Percentiles rank a stretch among this genome's conserved stretches.
Evolutionary conservation across 305 asterid genomes (phyloP).

Genomic region (Rubia peregrina): DNA sequence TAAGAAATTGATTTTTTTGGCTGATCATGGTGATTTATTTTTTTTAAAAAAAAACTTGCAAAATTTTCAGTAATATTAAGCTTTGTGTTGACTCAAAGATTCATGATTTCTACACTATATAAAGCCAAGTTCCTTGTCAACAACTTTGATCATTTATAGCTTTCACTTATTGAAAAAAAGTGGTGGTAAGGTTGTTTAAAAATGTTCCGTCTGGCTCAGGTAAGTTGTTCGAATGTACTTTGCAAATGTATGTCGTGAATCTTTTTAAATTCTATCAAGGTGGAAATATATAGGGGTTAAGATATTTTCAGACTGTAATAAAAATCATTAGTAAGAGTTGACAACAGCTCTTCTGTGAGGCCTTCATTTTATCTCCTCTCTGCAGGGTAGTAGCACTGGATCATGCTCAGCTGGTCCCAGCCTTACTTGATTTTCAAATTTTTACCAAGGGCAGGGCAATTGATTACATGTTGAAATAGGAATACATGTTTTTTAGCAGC

Average conservation of each 20-base stretch:
- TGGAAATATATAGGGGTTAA: neutral
- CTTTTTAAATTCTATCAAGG: neutral
- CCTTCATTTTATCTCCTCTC: constrained; percentile 2
- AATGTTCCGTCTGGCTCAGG: neutral
- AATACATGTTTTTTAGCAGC: neutral
- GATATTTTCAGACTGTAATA: neutral
- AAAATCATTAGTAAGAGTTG: neutral
- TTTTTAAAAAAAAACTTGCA: neutral
- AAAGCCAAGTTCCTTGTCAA: neutral
- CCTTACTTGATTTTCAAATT: neutral
- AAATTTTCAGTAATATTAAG: neutral
- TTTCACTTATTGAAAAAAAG: neutral
- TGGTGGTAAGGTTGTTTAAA: neutral
- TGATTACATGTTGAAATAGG: neutral
- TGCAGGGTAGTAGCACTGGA: neutral
- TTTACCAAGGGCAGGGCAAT: neutral
- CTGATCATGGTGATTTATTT: neutral
- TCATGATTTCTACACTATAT: neutral
- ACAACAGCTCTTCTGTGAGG: neutral
- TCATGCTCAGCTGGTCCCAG: constrained; percentile 1
- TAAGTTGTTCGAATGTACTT: neutral
- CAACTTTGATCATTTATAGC: neutral
- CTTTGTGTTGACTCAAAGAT: neutral
- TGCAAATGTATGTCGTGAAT: neutral
- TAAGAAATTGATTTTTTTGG: neutral